Conservation (phyloP, 495 filamentous ascomycete species). For the Aspergillus nanangensis region DNA sequence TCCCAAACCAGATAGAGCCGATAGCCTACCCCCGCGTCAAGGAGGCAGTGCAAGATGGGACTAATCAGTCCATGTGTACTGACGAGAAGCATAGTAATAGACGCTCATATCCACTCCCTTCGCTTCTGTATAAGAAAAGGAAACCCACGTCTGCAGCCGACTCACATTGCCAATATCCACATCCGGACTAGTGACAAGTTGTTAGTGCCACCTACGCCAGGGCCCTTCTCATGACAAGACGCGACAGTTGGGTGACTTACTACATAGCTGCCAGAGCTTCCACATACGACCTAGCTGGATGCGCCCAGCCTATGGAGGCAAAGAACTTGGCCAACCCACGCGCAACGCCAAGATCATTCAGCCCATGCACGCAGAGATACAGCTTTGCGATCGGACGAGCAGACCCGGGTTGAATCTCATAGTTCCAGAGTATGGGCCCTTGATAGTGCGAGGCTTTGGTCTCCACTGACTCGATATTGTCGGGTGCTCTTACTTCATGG, state of each 20-base stretch:
- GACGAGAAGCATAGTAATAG: not conserved
- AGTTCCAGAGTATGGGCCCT: slow-evolving; percentile 12
- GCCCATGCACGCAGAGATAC: slow-evolving; percentile 13
- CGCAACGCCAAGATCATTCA: slow-evolving; percentile 5
- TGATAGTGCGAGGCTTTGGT: slow-evolving; percentile 5
- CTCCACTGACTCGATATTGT: too few species aligned
- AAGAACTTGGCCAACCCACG: slow-evolving; percentile 4
- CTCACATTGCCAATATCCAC: not conserved
- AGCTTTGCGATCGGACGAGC: slow-evolving; percentile 6
- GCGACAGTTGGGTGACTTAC: not conserved
- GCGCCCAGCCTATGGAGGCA: not conserved
- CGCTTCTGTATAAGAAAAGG: not conserved
- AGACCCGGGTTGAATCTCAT: slow-evolving; percentile 6
- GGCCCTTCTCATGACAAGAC: not conserved
- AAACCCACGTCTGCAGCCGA: slow-evolving; percentile 3
- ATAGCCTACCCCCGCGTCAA: too few species aligned
- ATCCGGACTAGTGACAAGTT: slow-evolving; percentile 1
- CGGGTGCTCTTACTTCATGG: too few species aligned
- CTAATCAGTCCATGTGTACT: not conserved
- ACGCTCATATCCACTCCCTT: slow-evolving; percentile 1
- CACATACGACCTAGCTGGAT: not conserved
- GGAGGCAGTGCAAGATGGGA: too few species aligned
- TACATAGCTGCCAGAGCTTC: not conserved
- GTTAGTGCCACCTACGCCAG: not conserved
- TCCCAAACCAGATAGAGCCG: too few species aligned